A percentile compares a stretch with the other conserved stretches of the same genome.
Evolutionary conservation across 176 grass and related monocot species (phyloP).

Genomic region (Tuctoria greenei): DNA sequence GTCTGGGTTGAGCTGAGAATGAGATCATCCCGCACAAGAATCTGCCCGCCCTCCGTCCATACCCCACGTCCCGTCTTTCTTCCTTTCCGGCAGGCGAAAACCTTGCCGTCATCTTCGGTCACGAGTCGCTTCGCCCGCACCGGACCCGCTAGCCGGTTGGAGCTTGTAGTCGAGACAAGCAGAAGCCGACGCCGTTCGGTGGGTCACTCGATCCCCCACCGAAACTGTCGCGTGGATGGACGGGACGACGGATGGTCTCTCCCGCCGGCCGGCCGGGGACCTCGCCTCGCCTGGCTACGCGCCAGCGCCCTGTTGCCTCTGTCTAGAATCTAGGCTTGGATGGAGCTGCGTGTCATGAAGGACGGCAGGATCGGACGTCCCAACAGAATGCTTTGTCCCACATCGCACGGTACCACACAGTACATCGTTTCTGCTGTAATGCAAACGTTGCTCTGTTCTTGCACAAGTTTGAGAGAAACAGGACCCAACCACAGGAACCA

Average conservation of each 20-base stretch:
- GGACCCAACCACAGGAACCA: too few species aligned
- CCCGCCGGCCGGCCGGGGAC: constrained; percentile 10
- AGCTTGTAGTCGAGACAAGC: not conserved
- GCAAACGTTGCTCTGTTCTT: too few species aligned
- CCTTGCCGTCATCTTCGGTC: not conserved
- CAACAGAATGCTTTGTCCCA: constrained; percentile 5
- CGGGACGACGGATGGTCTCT: not conserved
- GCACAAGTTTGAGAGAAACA: too few species aligned
- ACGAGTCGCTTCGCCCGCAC: not conserved
- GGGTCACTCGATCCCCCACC: not conserved
- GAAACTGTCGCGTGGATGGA: not conserved
- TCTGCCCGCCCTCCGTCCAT: not conserved
- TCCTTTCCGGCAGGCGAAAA: not conserved
- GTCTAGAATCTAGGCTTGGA: constrained; percentile 13
- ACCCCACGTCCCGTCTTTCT: not conserved
- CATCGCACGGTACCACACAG: not conserved
- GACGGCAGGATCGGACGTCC: not conserved
- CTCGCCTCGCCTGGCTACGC: not conserved
- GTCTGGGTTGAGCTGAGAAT: not conserved
- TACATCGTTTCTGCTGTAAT: not conserved
- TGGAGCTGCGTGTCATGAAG: not conserved
- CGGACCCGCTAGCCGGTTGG: not conserved
- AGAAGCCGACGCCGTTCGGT: not conserved
- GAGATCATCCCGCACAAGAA: not conserved
- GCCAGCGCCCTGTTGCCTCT: not conserved